A percentile compares a stretch with the other conserved stretches of the same genome.
Conservation (phyloP, 2,329 filamentous ascomycete genomes). For the Exophiala spinifera region DNA sequence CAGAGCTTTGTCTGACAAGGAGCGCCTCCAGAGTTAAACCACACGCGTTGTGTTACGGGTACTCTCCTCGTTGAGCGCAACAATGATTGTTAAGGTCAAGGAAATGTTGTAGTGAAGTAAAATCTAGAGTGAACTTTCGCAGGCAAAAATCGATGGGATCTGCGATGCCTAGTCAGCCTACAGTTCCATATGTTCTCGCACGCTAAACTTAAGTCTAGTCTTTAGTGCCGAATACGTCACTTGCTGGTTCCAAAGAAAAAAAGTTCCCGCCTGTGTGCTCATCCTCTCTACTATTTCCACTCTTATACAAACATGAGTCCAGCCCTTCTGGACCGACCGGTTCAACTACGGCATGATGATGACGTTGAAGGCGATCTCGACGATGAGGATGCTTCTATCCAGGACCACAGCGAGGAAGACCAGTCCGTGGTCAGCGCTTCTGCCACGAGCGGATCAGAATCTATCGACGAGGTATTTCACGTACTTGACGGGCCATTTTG, state of each 20-base stretch:
- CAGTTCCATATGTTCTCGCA: neutral
- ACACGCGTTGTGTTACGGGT: neutral
- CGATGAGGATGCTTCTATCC: constrained; percentile 19
- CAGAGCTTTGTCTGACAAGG: neutral
- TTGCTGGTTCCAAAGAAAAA: constrained; percentile 3
- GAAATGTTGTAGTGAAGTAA: neutral
- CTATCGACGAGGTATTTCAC: constrained; percentile 2
- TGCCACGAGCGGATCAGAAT: constrained; percentile 4
- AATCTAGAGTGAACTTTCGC: neutral
- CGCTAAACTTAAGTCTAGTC: neutral
- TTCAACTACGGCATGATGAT: constrained; percentile 27
- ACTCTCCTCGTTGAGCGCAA: too few species aligned
- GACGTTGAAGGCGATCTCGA: constrained; percentile 39
- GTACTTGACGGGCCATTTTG: neutral
- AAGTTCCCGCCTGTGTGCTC: neutral
- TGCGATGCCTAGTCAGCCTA: too few species aligned
- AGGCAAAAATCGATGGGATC: neutral
- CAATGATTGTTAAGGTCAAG: neutral
- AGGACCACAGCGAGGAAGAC: constrained; percentile 4
- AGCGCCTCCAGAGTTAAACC: constrained; percentile 2
- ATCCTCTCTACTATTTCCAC: neutral
- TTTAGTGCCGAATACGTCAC: neutral
- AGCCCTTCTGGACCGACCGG: constrained; percentile 11
- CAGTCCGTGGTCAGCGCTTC: constrained; percentile 6
- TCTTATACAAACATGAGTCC: constrained; percentile 12